Evolutionary conservation across 179 eudicot species (phyloP).

Genomic region (Carnegiea gigantea): DNA sequence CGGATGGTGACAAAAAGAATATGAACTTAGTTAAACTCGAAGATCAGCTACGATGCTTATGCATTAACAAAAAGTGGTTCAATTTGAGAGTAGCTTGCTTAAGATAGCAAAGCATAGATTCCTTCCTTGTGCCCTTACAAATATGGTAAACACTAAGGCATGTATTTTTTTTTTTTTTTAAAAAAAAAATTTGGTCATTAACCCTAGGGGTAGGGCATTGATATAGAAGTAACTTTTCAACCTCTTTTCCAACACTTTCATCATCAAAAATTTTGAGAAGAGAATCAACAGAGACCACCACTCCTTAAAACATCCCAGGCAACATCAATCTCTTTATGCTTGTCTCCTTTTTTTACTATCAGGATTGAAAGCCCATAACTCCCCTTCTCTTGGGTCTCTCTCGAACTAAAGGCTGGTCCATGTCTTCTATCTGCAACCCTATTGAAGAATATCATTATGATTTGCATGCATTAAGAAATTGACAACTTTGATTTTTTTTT

Average conservation of each 20-base stretch:
- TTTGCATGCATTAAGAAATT: not conserved
- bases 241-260: not conserved
- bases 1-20: no score
- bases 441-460: not conserved
- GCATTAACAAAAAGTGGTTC: not conserved
- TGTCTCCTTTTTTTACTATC: not conserved
- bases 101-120: not conserved
- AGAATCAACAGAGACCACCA: not conserved
- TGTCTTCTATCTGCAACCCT: not conserved
- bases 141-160: not conserved
- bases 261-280: constrained; percentile 6
- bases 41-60: no score
- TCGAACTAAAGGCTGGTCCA: constrained; percentile 11
- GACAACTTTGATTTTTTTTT: no score
- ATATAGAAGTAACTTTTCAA: not conserved
- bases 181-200: no score
- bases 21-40: no score
- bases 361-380: not conserved
- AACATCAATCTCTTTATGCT: not conserved
- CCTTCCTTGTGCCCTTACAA: not conserved
- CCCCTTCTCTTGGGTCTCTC: not conserved
- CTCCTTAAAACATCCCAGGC: not conserved
- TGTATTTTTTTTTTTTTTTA: no score
- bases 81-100: not conserved
- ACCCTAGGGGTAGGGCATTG: no score